A percentile compares a stretch with the other conserved stretches of the same genome.
phyloP scores from a whole-genome alignment of 768 basidiomycete species.

The Cubamyces lactineus region DNA sequence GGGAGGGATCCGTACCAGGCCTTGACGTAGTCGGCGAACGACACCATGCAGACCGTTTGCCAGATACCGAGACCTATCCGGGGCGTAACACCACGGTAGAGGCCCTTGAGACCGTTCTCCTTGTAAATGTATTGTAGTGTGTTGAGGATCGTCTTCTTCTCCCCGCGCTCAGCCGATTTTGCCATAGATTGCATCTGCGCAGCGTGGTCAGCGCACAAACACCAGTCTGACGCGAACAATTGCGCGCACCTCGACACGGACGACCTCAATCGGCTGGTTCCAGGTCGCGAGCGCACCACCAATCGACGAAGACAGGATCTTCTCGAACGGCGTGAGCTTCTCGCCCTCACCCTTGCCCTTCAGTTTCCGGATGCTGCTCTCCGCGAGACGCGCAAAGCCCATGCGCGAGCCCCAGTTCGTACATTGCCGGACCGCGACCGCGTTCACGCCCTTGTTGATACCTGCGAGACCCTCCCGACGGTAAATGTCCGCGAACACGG shows the following conservation, averaged over 20 bases:
- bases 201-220: neutral
- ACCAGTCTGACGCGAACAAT: neutral
- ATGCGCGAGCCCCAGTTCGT: constrained; percentile 96
- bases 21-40: constrained; percentile 95
- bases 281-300: constrained; percentile 97
- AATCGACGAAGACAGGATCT: constrained; percentile 84
- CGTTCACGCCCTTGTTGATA: constrained; percentile 99
- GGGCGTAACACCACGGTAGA: constrained; percentile 97
- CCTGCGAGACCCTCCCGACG: constrained; percentile 90
- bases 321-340: constrained; percentile 75
- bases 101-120: constrained; percentile 93
- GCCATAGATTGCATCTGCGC: constrained; percentile 98
- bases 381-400: constrained; percentile 95
- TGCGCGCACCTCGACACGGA: constrained; percentile 85
- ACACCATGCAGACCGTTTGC: constrained; percentile 99
- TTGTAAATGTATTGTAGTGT: constrained; percentile 94
- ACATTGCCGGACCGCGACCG: constrained; percentile 88
- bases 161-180: constrained; percentile 81
- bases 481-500: constrained; percentile 94
- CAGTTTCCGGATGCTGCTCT: constrained; percentile 72
- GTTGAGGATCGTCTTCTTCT: constrained; percentile 89
- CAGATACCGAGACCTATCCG: constrained; percentile 95
- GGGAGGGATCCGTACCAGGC: constrained; percentile 54
- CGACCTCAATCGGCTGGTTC: constrained; percentile 99
- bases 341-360: constrained; percentile 82